Evolutionary conservation across 2,329 filamentous ascomycete species (phyloP), one percentile per base, ranked within the genome.

Genomic region (Chrysosporium keratinophilum): DNA sequence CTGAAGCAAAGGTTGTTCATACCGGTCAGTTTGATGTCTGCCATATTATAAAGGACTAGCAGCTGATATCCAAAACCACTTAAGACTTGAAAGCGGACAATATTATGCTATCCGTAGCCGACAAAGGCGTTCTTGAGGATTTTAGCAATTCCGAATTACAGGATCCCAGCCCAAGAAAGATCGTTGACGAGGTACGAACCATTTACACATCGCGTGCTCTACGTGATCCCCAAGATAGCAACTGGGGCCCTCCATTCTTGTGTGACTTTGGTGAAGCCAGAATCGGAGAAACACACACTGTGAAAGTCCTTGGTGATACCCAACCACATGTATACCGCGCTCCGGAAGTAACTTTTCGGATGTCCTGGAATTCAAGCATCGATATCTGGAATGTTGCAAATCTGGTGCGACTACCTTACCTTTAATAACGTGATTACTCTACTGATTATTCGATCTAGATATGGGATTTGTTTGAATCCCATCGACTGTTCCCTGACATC

Each of bases 261-360:
- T 67, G 63, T 50, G 68, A 70, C 52, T 67, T 70, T 56, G 66
- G 67, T 11, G 63, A 67, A 44, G 65, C 68, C n/a, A 60, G 62
- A 20, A 64, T 63, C 58, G 65, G 67, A 17, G 60, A 64, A 39
- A 60, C 64, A 41, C 39, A 41, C 19, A 12, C 39, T 7, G 39
- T 41, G n/a, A 12, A 17, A 14, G 10, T 9, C 10, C 39, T 67
- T 58, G 58, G 78, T 67, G 60, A 72, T 61, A 56, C 78, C 68
- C 43, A 79, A 64, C 63, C 62, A 11, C 59, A 63, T 46, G 56
- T 60, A 12, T 65, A 63, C 39, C 61, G 61, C 35, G 62, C 61
- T 10, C 64, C 64, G 4, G 64, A 66, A 50, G 63, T 66, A 39
- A 57, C 65, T 12, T 54, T 65, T 7, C 54, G 57, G 14, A 56